Evolutionary conservation across 129 eudicot genomes (phyloP).

Genomic region (Centella asiatica): DNA sequence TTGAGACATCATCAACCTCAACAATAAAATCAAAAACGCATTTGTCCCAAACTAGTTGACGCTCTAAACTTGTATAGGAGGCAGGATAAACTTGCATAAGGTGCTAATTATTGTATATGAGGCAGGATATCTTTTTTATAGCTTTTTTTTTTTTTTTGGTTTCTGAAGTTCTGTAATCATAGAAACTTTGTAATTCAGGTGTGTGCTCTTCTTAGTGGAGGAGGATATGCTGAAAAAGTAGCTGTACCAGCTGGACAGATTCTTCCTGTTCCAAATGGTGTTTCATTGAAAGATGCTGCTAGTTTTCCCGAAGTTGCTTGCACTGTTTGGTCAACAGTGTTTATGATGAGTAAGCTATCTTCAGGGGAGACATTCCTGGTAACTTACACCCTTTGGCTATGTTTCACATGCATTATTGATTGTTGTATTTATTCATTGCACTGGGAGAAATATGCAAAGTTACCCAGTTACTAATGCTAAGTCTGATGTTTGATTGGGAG

Average conservation of each 20-base stretch:
- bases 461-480: slow-evolving; percentile 1
- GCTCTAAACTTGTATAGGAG: too few species aligned
- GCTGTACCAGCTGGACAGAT: slow-evolving; percentile 83
- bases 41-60: too few species aligned
- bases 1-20: too few species aligned
- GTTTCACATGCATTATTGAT: background rate
- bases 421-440: background rate
- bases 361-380: slow-evolving; percentile 85
- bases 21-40: too few species aligned
- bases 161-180: background rate
- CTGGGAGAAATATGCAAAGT: background rate
- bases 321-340: slow-evolving; percentile 96
- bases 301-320: slow-evolving; percentile 96
- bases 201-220: slow-evolving; percentile 90
- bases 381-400: slow-evolving; percentile 15
- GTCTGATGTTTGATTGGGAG: background rate
- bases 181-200: slow-evolving; percentile 39
- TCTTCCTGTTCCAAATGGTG: slow-evolving; percentile 79
- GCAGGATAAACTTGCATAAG: too few species aligned
- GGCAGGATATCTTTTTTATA: too few species aligned
- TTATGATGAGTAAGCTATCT: slow-evolving; percentile 85
- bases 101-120: too few species aligned
- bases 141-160: too few species aligned
- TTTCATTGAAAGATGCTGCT: slow-evolving; percentile 93
- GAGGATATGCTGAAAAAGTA: slow-evolving; percentile 96